These are phyloP conservation scores for Maudiozyma pseudohumilis DNA, from an alignment of 805 yeast species.

Conservation along the genomic window DNA sequence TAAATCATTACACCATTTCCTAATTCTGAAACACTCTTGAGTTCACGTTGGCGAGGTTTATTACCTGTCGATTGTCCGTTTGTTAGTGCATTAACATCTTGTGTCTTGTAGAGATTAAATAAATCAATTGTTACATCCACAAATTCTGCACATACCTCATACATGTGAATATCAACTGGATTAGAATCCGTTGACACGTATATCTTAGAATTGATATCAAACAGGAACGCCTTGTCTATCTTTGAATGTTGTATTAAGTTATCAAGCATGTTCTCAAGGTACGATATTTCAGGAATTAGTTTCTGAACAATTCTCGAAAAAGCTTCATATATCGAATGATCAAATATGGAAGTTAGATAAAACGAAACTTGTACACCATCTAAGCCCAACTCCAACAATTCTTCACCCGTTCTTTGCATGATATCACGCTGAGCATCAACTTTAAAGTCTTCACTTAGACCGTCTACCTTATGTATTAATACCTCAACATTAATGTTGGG, in stretches of 20 bases:
- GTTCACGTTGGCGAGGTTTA: slow-evolving; percentile 30
- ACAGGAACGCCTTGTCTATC: slow-evolving; percentile 85
- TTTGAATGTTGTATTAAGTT: slow-evolving; percentile 79
- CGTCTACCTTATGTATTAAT: slow-evolving; percentile 91
- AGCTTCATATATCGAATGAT: slow-evolving; percentile 92
- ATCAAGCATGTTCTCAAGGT: slow-evolving; percentile 80
- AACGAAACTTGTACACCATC: slow-evolving; percentile 88
- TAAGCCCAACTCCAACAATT: slow-evolving; percentile 75
- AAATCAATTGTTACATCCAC: slow-evolving; percentile 89
- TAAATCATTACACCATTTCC: slow-evolving; percentile 80
- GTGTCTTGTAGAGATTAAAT: slow-evolving; percentile 52
- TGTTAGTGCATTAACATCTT: background rate
- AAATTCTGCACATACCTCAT: slow-evolving; percentile 95
- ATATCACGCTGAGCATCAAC: slow-evolving; percentile 93
- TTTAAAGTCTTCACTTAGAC: slow-evolving; percentile 85
- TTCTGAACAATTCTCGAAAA: slow-evolving; percentile 89
- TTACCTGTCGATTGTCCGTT: background rate
- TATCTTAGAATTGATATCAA: slow-evolving; percentile 85
- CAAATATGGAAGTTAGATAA: slow-evolving; percentile 88
- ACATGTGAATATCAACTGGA: slow-evolving; percentile 90
- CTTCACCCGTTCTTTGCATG: slow-evolving; percentile 92
- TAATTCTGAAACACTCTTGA: slow-evolving; percentile 62
- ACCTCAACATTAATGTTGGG: slow-evolving; percentile 86
- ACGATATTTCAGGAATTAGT: slow-evolving; percentile 78
- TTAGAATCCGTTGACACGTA: slow-evolving; percentile 94